Evolutionary conservation across 805 yeast species (phyloP), one percentile per base, ranked within the genome.

Genomic region (Torulaspora maleeae): DNA sequence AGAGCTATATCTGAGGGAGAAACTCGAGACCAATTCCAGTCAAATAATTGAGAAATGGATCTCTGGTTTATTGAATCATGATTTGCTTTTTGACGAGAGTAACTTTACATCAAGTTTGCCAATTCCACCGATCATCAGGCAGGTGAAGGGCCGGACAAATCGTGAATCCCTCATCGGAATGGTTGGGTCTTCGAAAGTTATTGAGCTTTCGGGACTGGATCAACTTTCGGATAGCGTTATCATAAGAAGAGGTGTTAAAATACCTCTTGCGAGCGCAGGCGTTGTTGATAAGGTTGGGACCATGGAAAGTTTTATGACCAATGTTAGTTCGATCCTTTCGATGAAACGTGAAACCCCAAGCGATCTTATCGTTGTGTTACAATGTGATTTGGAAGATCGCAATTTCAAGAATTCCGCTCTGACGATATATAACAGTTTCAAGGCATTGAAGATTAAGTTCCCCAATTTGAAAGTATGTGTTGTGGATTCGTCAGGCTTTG

Each of bases 31-130:
- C 12, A 44, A 59, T n/a, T 51, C 66, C 0, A 56, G 60, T 35
- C 56, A 59, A 36, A 55, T 66, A 5, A 51, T 69, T 28, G 67
- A 70, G 51, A 70, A 70, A 53, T 71, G 75, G 75, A 64, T 69
- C 11, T 61, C 73, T 1, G 74, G 66, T 0, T 41, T 71, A 8
- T 59, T 71, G 33, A 67, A 70, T 43, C 47, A 49, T 37, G 66
- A 63, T 4, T 50, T 68, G 12, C 45, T 48, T 6, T 67, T 69
- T 42, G 51, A 61, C 43, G 58, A 62, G 3, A 30, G 41, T 6
- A 58, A 54, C 37, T 48, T 70, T 20, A 63, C 70, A 2, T 64
- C 69, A 1, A 63, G 69, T 1, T 41, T 68, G 25, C 55, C 58
- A n/a, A 13, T 52, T 7, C 61, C 60, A 2, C 51, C 54, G 4